These are phyloP conservation scores for Fagus sylvatica DNA, from an alignment of 306 rosid species.

Conservation along the genomic window DNA sequence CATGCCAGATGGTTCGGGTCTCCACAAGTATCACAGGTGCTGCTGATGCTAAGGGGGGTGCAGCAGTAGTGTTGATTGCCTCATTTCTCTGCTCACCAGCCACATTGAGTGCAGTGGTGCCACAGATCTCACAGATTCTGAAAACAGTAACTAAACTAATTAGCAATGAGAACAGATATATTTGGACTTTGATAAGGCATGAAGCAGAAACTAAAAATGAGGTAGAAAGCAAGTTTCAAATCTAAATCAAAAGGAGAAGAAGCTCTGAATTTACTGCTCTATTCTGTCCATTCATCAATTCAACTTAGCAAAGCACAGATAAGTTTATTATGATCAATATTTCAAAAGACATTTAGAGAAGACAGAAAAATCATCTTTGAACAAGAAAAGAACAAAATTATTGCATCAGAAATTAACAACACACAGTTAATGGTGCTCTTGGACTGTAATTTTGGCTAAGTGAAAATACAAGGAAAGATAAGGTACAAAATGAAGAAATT, in stretches of 20 bases:
- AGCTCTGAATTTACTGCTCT: neutral
- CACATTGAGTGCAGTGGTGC: constrained; percentile 73
- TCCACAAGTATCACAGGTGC: constrained; percentile 38
- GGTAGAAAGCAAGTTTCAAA: neutral
- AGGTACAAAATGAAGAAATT: no score
- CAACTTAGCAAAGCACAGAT: neutral
- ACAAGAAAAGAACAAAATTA: no score
- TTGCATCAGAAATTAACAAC: neutral
- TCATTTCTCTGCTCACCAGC: constrained; percentile 67
- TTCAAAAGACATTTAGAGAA: neutral
- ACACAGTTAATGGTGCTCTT: neutral
- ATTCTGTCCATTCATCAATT: neutral
- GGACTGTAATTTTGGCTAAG: neutral
- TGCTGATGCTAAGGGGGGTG: constrained; percentile 22
- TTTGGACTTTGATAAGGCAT: neutral
- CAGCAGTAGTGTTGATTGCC: constrained; percentile 45
- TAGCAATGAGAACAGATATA: neutral
- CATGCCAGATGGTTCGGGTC: constrained; percentile 41
- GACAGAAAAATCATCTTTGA: no score
- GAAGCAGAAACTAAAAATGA: neutral
- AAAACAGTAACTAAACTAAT: neutral
- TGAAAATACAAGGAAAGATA: no score
- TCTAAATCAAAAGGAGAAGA: neutral
- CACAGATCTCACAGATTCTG: constrained; percentile 92
- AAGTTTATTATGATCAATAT: neutral